Conservation (phyloP, 495 filamentous ascomycete species). For the Penicillium pulvis region DNA sequence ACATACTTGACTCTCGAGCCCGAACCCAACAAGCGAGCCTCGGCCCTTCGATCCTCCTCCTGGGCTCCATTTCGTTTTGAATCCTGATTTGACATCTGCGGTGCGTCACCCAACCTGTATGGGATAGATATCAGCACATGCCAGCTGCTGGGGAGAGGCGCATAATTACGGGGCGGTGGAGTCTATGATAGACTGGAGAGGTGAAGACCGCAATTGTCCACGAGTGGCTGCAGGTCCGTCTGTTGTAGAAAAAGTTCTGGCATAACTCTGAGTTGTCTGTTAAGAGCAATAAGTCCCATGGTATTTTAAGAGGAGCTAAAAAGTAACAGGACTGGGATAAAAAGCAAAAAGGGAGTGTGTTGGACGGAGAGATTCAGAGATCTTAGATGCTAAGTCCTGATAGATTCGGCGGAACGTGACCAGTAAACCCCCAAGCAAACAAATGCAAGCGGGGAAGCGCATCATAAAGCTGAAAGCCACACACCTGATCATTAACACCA, state of each 20-base stretch:
- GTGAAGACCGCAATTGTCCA: conserved; percentile 28
- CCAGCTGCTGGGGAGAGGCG: conserved; percentile 9
- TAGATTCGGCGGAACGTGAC: neutral
- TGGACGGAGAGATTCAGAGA: neutral
- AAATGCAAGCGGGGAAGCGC: neutral
- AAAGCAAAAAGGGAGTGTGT: neutral
- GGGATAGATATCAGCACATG: conserved; percentile 15
- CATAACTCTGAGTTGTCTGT: conserved; percentile 36
- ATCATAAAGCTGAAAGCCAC: conserved; percentile 13
- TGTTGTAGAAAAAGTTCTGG: conserved; percentile 19
- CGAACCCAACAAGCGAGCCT: conserved; percentile 27
- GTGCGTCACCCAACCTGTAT: conserved; percentile 14
- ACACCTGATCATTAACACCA: conserved; percentile 18
- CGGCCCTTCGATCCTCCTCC: conserved; percentile 19
- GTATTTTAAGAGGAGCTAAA: neutral
- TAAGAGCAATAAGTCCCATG: conserved; percentile 11
- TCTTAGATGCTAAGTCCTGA: neutral
- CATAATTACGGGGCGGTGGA: conserved; percentile 34
- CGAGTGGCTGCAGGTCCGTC: conserved; percentile 25
- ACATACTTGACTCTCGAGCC: conserved; percentile 18
- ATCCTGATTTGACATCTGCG: conserved; percentile 26
- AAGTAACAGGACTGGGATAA: neutral
- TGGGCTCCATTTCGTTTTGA: conserved; percentile 10
- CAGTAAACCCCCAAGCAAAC: neutral
- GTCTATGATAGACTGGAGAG: conserved; percentile 28